Percentiles rank a stretch among this genome's conserved stretches.
These are phyloP conservation scores for Pulveroboletus sp. DNA, from an alignment of 768 basidiomycete genomes.

Conservation along the genomic window DNA sequence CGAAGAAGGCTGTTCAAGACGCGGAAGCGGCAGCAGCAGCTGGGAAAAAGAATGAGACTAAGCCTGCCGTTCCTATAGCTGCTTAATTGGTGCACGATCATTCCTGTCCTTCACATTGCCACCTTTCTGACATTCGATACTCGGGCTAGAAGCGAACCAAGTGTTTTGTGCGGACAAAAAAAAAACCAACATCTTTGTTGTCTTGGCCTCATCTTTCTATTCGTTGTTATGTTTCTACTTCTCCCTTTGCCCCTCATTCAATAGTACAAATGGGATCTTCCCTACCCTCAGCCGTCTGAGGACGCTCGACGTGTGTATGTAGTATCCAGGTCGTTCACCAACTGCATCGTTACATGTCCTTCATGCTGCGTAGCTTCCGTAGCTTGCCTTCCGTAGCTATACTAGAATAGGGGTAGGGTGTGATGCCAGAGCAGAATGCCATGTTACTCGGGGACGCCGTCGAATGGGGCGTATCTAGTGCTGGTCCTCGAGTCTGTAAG, in stretches of 20 bases:
- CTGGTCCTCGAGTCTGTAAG: not conserved
- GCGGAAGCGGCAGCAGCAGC: slow-evolving; percentile 51
- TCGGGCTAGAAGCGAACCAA: slow-evolving; percentile 12
- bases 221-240: slow-evolving; percentile 19
- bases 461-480: slow-evolving; percentile 6
- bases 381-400: slow-evolving; percentile 8
- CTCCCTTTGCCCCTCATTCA: not conserved
- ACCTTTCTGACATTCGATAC: not conserved
- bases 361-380: slow-evolving; percentile 9
- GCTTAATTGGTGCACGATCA: slow-evolving; percentile 18
- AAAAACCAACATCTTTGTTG: slow-evolving; percentile 14
- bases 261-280: slow-evolving; percentile 10
- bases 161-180: slow-evolving; percentile 11
- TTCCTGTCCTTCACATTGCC: not conserved
- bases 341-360: slow-evolving; percentile 7
- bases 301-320: slow-evolving; percentile 19
- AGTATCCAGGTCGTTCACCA: slow-evolving; percentile 13
- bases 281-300: slow-evolving; percentile 7
- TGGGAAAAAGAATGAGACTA: slow-evolving; percentile 54
- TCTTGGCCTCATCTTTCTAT: slow-evolving; percentile 13
- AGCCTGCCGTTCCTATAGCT: slow-evolving; percentile 41
- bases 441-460: slow-evolving; percentile 1
- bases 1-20: slow-evolving; percentile 62
- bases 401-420: slow-evolving; percentile 10
- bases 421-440: slow-evolving; percentile 10